Evolutionary conservation across 139 green algal species (phyloP).

Genomic region (Tetratostichococcus sp.): DNA sequence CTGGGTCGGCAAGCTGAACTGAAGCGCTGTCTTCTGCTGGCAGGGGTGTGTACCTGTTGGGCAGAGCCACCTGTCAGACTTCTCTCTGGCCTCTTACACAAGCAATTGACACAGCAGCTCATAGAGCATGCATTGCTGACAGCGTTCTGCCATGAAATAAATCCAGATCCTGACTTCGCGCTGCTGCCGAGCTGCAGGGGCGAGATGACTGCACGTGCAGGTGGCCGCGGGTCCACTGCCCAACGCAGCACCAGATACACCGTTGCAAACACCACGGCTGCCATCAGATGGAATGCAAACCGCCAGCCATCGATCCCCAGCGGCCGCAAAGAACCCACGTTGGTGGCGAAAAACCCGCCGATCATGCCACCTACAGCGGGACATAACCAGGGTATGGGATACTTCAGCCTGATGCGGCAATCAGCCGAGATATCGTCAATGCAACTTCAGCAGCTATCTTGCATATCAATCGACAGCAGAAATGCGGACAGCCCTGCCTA

Average conservation of each 20-base stretch:
- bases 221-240: conserved; percentile 29
- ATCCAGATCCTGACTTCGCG: neutral
- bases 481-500: neutral
- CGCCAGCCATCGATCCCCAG: conserved; percentile 63
- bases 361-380: conserved; percentile 33
- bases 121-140: too few species aligned
- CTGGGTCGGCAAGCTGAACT: neutral
- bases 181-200: conserved; percentile 10
- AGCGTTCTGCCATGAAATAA: too few species aligned
- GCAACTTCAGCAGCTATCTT: conserved; percentile 3
- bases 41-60: neutral
- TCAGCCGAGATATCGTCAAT: too few species aligned
- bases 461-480: too few species aligned
- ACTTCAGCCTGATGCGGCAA: neutral
- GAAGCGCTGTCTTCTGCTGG: neutral
- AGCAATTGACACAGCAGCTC: too few species aligned
- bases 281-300: conserved; percentile 54
- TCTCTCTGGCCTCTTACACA: too few species aligned
- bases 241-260: conserved; percentile 16
- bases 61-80: neutral
- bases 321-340: conserved; percentile 18
- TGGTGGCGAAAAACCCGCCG: conserved; percentile 50
- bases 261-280: conserved; percentile 20
- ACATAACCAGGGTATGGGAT: conserved; percentile 6
- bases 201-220: conserved; percentile 11